Percentiles rank a stretch among this genome's conserved stretches.
These are phyloP conservation scores for Globisporangium perplexum DNA, from an alignment of 352 stramenopile genomes.

Conservation along the genomic window DNA sequence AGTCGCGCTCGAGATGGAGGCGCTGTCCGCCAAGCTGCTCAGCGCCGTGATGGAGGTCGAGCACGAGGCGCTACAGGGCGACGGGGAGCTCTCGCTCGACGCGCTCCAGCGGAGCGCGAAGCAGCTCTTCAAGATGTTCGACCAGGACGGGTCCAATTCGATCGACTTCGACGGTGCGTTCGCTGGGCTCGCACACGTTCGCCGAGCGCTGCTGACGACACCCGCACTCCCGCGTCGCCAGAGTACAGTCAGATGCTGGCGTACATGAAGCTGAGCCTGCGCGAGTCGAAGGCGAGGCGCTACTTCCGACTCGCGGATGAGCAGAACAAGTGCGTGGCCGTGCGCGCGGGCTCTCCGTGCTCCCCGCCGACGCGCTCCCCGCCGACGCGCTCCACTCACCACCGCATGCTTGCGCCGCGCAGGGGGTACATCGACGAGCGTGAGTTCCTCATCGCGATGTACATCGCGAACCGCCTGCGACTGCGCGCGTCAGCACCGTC, in stretches of 20 bases:
- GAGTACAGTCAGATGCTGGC: conserved; percentile 78
- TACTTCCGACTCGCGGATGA: conserved; percentile 72
- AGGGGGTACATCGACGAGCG: conserved; percentile 67
- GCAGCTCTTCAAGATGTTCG: conserved; percentile 66
- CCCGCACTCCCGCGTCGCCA: too few relatives aligned
- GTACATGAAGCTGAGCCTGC: conserved; percentile 55
- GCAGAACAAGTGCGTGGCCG: conserved; percentile 49
- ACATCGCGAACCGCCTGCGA: conserved; percentile 69
- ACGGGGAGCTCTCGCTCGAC: conserved; percentile 31
- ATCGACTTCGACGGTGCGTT: conserved; percentile 64
- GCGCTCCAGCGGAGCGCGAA: conserved; percentile 44
- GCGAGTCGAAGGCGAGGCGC: conserved; percentile 61
- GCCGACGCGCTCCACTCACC: not conserved
- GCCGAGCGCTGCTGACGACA: not conserved
- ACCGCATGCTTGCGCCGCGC: not conserved
- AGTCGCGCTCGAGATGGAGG: conserved; percentile 39
- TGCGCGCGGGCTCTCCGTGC: too few relatives aligned
- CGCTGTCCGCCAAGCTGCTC: conserved; percentile 32
- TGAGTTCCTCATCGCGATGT: conserved; percentile 68
- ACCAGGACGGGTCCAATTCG: conserved; percentile 66
- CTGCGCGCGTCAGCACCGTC: conserved; percentile 12
- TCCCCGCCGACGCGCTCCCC: not conserved
- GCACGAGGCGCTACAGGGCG: conserved; percentile 23
- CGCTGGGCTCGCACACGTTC: not conserved
- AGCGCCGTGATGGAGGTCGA: conserved; percentile 52